Conservation (phyloP, 345 rosid species). For the Dimocarpus longan region DNA sequence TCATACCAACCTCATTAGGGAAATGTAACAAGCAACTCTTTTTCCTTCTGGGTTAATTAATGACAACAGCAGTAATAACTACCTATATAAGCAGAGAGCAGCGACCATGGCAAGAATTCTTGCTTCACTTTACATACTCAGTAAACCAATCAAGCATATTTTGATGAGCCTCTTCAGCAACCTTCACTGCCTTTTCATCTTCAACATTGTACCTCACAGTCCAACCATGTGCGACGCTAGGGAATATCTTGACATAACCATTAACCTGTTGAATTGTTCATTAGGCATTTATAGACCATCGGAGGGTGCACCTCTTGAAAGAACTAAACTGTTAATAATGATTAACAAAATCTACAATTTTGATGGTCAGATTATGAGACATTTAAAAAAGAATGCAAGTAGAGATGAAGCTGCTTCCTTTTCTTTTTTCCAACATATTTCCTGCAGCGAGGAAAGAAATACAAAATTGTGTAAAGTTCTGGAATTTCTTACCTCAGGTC, state of each 20-base stretch:
- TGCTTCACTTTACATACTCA: slow-evolving; percentile 50
- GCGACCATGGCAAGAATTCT: too few relatives aligned
- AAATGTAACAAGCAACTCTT: too few relatives aligned
- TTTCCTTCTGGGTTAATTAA: too few relatives aligned
- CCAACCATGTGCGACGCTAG: slow-evolving; percentile 74
- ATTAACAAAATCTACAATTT: background rate
- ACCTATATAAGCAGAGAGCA: too few relatives aligned
- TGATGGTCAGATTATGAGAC: too few relatives aligned
- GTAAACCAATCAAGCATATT: slow-evolving; percentile 62
- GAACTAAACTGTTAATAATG: background rate
- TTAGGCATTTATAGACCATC: background rate
- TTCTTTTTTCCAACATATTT: background rate
- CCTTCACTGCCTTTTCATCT: slow-evolving; percentile 49
- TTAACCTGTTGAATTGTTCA: slow-evolving; percentile 42
- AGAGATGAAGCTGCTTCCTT: background rate
- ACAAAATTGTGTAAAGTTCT: too few relatives aligned
- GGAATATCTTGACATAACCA: slow-evolving; percentile 67
- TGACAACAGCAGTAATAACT: too few relatives aligned
- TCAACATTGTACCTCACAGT: slow-evolving; percentile 54
- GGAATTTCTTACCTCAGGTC: slow-evolving; percentile 42
- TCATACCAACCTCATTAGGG: background rate
- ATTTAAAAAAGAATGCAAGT: background rate
- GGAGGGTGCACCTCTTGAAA: background rate
- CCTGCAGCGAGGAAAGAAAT: background rate
- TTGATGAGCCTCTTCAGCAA: slow-evolving; percentile 73